These are phyloP conservation scores for Sclerotinia borealis DNA, from an alignment of 2,329 filamentous ascomycete genomes.

Conservation along the genomic window DNA sequence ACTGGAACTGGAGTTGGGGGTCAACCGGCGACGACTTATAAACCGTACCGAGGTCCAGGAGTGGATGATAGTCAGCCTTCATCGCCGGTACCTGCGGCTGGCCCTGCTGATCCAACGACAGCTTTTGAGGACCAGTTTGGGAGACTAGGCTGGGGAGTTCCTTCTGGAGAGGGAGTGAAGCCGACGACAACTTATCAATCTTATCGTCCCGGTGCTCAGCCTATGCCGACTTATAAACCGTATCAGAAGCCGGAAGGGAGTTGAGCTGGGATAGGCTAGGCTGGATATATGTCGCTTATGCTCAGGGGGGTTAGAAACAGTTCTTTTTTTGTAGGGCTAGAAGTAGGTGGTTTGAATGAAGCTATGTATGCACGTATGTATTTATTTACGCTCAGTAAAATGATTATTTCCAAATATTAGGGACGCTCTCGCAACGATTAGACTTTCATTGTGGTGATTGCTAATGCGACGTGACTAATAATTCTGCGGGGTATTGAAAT, in stretches of 20 bases:
- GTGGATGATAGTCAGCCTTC: too few relatives aligned
- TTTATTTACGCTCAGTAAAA: too few relatives aligned
- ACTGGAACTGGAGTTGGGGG: too few relatives aligned
- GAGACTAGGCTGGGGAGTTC: too few relatives aligned
- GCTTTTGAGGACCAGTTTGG: neutral
- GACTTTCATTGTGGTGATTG: too few relatives aligned
- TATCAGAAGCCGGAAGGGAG: neutral
- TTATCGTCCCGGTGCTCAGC: neutral
- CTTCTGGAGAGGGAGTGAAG: too few relatives aligned
- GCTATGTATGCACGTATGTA: neutral
- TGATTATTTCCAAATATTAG: neutral
- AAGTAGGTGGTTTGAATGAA: too few relatives aligned
- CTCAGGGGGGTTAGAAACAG: too few relatives aligned
- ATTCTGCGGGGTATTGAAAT: too few relatives aligned
- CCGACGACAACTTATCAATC: neutral
- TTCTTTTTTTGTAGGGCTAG: neutral
- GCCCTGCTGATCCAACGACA: fast-evolving
- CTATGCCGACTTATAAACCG: neutral
- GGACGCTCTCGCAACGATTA: too few relatives aligned
- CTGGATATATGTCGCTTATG: neutral
- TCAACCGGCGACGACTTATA: neutral
- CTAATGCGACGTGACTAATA: too few relatives aligned
- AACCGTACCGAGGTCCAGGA: neutral
- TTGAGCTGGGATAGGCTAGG: neutral
- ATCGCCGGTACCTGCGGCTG: too few relatives aligned